Base-by-base conservation (phyloP, 1,284 basidiomycete genomes). In the Phaffia rhodozyma region DNA sequence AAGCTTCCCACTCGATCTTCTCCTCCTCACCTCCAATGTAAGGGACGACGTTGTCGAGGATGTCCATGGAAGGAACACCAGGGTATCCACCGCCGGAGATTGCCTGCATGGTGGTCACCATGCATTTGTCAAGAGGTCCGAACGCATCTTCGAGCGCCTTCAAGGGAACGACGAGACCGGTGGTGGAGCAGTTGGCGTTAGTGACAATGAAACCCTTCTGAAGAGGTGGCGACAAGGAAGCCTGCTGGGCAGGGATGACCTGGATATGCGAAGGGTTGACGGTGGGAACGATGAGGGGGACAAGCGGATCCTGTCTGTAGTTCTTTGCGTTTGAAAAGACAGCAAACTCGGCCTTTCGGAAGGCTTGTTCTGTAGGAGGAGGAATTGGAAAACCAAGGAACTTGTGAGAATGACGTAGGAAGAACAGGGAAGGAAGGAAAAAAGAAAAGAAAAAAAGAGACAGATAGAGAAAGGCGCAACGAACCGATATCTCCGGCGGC, bases 301-400 rank as follows among this genome's bases (percentile, higher is more conserved):
- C 92, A 66, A 86, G 79, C 3, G 91, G 91, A 76, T 97, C 94
- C 49, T 91, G 81, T 61, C 96, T 84, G 77, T 87, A 93, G 76
- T 93, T 97, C 77, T 96, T 97, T n/a, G 96, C 86, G 71, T 99
- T 98, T 32, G 92, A 97, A 77, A 97, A 99, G 30, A 99, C 87
- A 62, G 87, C 84, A 58, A 97, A 82, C 71, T 98, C 87, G 43
- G 93, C 90, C 23, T 81, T 76, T 69, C 94, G 81, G 78, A 98
- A 96, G 0, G 86, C 86, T 49, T 81, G 79, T 80, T 98, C 96
- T 96, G 70, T 29, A 56, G 62, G 47, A 64, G 38, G 48, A 43
- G 38, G 13, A 16, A 50, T 62, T 52, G 32, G 53, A n/a, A 16
- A 27, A 55, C 60, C 30, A 57, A 27, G 52, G 25, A 27, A 53